These are phyloP conservation scores for Coemansia sp. DNA, from an alignment of 192 early-diverging fungal genomes.

Conservation along the genomic window DNA sequence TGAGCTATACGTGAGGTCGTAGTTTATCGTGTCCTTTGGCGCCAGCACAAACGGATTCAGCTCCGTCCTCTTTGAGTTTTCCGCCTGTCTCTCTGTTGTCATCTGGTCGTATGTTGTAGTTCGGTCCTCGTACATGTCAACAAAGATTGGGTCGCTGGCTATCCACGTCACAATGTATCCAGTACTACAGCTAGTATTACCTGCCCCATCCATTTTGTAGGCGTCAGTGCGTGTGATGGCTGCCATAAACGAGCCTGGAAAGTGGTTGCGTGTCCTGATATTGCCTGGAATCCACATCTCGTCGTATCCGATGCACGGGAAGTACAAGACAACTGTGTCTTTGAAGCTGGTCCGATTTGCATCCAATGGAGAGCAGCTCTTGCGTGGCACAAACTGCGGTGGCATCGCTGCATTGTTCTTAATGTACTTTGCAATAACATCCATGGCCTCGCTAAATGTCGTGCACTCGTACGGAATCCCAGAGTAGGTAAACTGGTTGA, in stretches of 20 bases:
- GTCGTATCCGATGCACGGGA: constrained; percentile 12
- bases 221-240: constrained; percentile 20
- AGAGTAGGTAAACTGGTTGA: background rate
- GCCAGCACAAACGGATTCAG: background rate
- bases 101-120: background rate
- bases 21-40: constrained; percentile 6
- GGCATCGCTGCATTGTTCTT: background rate
- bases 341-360: background rate
- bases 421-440: background rate
- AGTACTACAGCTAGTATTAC: background rate
- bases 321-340: constrained; percentile 14
- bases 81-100: background rate
- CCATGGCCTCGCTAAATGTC: constrained; percentile 11
- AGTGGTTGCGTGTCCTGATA: constrained; percentile 1
- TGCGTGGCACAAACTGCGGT: constrained; percentile 9
- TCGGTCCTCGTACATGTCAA: background rate
- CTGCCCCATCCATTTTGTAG: background rate
- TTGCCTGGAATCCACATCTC: constrained; percentile 16
- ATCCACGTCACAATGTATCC: constrained; percentile 25
- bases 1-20: constrained; percentile 9
- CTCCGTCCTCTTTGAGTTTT: background rate
- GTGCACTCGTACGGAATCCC: constrained; percentile 8
- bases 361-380: too few species aligned
- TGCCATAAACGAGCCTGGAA: constrained; percentile 25
- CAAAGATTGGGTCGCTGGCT: constrained; percentile 23